Conservation (phyloP, 495 filamentous ascomycete species). For the Cercophora scortea region DNA sequence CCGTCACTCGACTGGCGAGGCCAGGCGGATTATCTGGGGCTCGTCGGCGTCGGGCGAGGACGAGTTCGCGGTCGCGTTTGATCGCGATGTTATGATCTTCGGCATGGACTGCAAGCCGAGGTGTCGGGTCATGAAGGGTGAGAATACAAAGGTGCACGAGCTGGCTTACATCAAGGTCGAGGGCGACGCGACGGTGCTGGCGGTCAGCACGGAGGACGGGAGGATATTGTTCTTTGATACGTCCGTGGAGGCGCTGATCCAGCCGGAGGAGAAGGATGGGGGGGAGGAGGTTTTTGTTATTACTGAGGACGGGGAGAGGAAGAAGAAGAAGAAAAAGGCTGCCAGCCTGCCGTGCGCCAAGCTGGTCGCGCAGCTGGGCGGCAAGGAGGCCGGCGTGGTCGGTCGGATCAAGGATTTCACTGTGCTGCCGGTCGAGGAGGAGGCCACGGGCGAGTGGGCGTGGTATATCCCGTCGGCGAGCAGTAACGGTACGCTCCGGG, state of each 20-base stretch:
- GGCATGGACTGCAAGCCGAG: slow-evolving; percentile 79
- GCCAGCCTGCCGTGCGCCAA: slow-evolving; percentile 38
- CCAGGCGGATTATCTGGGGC: slow-evolving; percentile 78
- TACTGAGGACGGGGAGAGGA: slow-evolving; percentile 12
- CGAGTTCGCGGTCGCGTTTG: slow-evolving; percentile 83
- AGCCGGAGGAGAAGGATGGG: slow-evolving; percentile 6
- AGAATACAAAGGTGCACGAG: slow-evolving; percentile 73
- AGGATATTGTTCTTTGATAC: slow-evolving; percentile 80
- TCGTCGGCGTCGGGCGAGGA: slow-evolving; percentile 51
- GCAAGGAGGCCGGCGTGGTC: slow-evolving; percentile 53
- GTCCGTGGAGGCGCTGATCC: slow-evolving; percentile 25
- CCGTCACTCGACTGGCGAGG: slow-evolving; percentile 72
- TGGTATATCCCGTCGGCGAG: slow-evolving; percentile 65
- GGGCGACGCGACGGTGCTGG: slow-evolving; percentile 48
- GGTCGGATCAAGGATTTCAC: slow-evolving; percentile 86
- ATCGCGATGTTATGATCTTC: slow-evolving; percentile 76
- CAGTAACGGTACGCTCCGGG: slow-evolving; percentile 71
- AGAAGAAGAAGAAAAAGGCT: slow-evolving; percentile 11
- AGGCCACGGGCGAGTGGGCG: slow-evolving; percentile 24
- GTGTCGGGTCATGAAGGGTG: slow-evolving; percentile 58
- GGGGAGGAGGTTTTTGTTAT: background rate
- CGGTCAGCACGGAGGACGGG: slow-evolving; percentile 89
- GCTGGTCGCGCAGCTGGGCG: slow-evolving; percentile 70
- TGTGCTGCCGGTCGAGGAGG: slow-evolving; percentile 41
- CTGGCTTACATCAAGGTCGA: slow-evolving; percentile 57